Conservation (phyloP, 2,329 filamentous ascomycete genomes). For the Diaporthe citriasiana region DNA sequence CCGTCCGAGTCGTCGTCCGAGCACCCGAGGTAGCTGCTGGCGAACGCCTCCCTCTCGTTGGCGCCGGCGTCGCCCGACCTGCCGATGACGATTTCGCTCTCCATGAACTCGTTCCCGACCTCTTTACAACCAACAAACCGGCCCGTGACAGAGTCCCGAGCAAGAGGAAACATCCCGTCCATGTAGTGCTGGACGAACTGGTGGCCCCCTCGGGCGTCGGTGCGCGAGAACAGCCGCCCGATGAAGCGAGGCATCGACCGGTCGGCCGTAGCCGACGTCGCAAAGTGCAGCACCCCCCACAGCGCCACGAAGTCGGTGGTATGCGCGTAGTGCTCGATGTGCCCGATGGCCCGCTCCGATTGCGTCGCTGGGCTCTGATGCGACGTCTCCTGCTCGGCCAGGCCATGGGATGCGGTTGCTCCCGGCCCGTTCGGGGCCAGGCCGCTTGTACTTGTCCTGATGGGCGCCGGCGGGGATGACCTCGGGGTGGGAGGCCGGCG, state of each 20-base stretch:
- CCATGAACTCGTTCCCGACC: constrained; percentile 69
- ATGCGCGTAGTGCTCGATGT: constrained; percentile 87
- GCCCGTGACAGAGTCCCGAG: constrained; percentile 57
- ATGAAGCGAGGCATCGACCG: constrained; percentile 71
- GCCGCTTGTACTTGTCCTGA: constrained; percentile 33
- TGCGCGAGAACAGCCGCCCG: constrained; percentile 71
- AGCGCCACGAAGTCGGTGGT: constrained; percentile 79
- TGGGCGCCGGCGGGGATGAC: constrained; percentile 24
- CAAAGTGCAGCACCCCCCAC: constrained; percentile 81
- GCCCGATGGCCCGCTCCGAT: constrained; percentile 69
- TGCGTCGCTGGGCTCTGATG: constrained; percentile 55
- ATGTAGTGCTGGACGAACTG: constrained; percentile 74
- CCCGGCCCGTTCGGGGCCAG: not conserved
- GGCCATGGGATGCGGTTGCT: not conserved
- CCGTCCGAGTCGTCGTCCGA: constrained; percentile 58
- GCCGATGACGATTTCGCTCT: constrained; percentile 65
- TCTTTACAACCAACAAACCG: constrained; percentile 54
- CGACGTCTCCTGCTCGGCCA: constrained; percentile 46
- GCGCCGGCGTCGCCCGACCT: constrained; percentile 59
- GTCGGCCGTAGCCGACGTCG: constrained; percentile 57
- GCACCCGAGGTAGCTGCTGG: constrained; percentile 61
- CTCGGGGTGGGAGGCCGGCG: constrained; percentile 13
- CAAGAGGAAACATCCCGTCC: constrained; percentile 72
- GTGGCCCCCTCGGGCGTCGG: constrained; percentile 64
- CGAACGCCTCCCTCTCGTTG: constrained; percentile 62